Conservation (phyloP, 2,329 filamentous ascomycete species). For the Arachnopeziza araneosa region DNA sequence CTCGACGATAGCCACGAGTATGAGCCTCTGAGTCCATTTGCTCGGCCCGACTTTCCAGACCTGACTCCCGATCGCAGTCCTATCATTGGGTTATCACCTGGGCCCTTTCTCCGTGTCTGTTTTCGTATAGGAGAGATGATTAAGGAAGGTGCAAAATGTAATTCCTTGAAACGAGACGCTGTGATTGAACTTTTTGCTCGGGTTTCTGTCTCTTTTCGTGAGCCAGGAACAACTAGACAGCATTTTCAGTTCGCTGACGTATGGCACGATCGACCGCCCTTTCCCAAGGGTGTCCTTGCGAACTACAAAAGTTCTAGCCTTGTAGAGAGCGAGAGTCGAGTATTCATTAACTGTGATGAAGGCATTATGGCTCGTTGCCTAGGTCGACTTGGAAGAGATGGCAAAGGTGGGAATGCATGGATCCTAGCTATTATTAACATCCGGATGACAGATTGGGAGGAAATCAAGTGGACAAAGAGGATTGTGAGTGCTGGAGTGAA, state of each 20-base stretch:
- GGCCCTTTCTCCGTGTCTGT: conserved; percentile 48
- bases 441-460: conserved; percentile 47
- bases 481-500: conserved; percentile 32
- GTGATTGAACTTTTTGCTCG: conserved; percentile 62
- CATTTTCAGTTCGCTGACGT: conserved; percentile 60
- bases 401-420: conserved; percentile 33
- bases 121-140: conserved; percentile 59
- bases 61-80: conserved; percentile 46
- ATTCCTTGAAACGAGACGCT: conserved; percentile 42
- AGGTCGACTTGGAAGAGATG: conserved; percentile 41
- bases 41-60: conserved; percentile 45
- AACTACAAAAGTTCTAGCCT: conserved; percentile 41
- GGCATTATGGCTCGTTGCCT: conserved; percentile 42
- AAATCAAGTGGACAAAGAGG: conserved; percentile 44
- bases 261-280: conserved; percentile 52
- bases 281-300: conserved; percentile 41
- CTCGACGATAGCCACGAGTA: conserved; percentile 27
- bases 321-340: conserved; percentile 40
- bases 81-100: conserved; percentile 45
- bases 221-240: conserved; percentile 45
- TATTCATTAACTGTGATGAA: conserved; percentile 33
- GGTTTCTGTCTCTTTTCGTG: conserved; percentile 51
- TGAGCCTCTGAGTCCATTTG: conserved; percentile 37
- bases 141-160: conserved; percentile 39
- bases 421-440: conserved; percentile 42